Conservation (phyloP, 805 yeast genomes). For the Nakazawaea ambrosiae region DNA sequence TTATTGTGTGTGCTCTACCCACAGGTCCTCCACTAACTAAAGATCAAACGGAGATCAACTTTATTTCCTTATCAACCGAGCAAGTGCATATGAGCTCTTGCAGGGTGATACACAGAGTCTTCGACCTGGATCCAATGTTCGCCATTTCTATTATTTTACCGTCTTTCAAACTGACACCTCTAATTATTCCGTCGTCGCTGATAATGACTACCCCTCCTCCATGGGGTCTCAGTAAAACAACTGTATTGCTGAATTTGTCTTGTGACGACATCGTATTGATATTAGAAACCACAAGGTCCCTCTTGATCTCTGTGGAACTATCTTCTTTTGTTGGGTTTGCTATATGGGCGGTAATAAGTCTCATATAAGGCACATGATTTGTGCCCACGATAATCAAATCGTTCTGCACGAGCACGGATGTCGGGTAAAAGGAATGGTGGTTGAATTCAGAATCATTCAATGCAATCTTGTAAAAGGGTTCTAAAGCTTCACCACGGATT, state of each 20-base stretch:
- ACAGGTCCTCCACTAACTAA: no score
- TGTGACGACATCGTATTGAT: constrained; percentile 54
- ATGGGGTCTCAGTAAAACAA: constrained; percentile 24
- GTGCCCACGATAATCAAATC: constrained; percentile 55
- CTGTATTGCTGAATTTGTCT: constrained; percentile 54
- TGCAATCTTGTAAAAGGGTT: constrained; percentile 40
- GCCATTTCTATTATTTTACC: constrained; percentile 28
- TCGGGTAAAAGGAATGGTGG: constrained; percentile 55
- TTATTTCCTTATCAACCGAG: neutral
- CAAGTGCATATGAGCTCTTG: neutral
- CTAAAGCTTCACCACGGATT: constrained; percentile 13
- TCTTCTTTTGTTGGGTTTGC: constrained; percentile 21
- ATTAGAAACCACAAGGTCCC: constrained; percentile 34
- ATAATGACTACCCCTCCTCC: constrained; percentile 54
- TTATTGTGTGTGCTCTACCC: no score
- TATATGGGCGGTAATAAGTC: constrained; percentile 50
- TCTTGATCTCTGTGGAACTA: constrained; percentile 19
- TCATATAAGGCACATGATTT: constrained; percentile 71
- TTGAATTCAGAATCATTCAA: constrained; percentile 70
- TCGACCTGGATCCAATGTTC: neutral
- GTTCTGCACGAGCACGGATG: constrained; percentile 28
- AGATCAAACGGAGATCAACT: neutral
- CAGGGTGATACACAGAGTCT: constrained; percentile 1
- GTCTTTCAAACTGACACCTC: constrained; percentile 49
- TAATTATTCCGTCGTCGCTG: constrained; percentile 60